phyloP scores from a whole-genome alignment of 345 rosid species.

The Citrus unshiu region DNA sequence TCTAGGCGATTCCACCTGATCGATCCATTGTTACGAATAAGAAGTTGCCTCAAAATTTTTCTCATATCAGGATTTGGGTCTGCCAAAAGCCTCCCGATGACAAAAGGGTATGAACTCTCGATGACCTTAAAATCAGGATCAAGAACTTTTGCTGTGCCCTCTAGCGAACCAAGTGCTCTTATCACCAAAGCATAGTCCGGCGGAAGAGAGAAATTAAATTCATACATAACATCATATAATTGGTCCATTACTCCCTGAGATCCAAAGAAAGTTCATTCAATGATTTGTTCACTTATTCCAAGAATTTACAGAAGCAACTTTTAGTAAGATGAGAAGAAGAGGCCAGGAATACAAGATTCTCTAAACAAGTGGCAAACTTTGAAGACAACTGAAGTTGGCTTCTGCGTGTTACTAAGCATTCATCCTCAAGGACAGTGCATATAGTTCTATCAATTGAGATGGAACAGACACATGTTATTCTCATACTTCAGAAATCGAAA shows the following conservation, averaged over 20 bases:
- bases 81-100: slow-evolving; percentile 81
- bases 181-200: slow-evolving; percentile 93
- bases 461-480: neutral
- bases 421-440: neutral
- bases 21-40: slow-evolving; percentile 80
- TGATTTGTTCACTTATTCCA: neutral
- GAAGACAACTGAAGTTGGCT: neutral
- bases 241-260: slow-evolving; percentile 82
- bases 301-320: neutral
- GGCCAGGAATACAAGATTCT: neutral
- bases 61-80: slow-evolving; percentile 98
- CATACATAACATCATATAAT: slow-evolving; percentile 87
- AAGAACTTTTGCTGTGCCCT: slow-evolving; percentile 93
- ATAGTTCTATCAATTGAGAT: neutral
- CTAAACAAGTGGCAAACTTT: neutral
- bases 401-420: neutral
- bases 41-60: slow-evolving; percentile 78
- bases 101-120: slow-evolving; percentile 89
- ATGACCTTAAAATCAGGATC: slow-evolving; percentile 90
- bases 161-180: slow-evolving; percentile 91
- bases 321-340: neutral
- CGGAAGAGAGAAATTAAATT: slow-evolving; percentile 82
- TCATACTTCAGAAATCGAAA: neutral
- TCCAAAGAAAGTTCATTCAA: slow-evolving; percentile 11
- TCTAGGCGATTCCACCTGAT: slow-evolving; percentile 94